Percentiles rank a stretch among this genome's conserved stretches.
Conservation (phyloP, 2,329 filamentous ascomycete genomes). For the Scytalidium sp. region DNA sequence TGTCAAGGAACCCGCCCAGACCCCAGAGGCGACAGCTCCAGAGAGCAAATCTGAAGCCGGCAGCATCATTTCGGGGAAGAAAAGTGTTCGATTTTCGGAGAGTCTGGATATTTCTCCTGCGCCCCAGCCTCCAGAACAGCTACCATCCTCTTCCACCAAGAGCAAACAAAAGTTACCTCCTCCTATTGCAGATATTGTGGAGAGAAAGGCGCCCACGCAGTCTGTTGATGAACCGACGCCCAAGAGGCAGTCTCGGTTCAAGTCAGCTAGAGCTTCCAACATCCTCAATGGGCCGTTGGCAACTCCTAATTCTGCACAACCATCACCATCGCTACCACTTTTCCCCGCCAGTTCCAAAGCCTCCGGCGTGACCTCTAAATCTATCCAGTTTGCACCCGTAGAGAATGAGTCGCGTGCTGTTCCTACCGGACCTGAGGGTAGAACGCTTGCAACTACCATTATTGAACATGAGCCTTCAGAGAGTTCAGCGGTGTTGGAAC, state of each 20-base stretch:
- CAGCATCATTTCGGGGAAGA: conserved; percentile 36
- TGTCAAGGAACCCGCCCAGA: too few species aligned
- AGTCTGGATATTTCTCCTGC: conserved; percentile 66
- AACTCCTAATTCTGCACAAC: conserved; percentile 11
- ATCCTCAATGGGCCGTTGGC: conserved; percentile 16
- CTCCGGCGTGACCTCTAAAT: conserved; percentile 20
- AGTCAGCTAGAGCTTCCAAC: conserved; percentile 28
- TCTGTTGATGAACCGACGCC: conserved; percentile 16
- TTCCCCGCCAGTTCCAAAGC: conserved; percentile 18
- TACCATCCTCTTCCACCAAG: conserved; percentile 7
- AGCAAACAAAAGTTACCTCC: conserved; percentile 11
- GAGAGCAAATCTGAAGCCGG: conserved; percentile 2
- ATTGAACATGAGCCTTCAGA: conserved; percentile 48
- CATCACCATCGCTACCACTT: conserved; percentile 11
- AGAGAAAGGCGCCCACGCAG: conserved; percentile 22
- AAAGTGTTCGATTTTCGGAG: conserved; percentile 79
- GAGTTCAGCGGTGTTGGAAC: conserved; percentile 35
- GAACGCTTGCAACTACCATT: conserved; percentile 56
- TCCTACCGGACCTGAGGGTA: conserved; percentile 35
- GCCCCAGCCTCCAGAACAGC: conserved; percentile 24
- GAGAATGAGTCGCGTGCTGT: conserved; percentile 16
- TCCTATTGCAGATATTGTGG: conserved; percentile 48
- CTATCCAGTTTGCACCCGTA: conserved; percentile 20
- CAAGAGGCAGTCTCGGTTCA: conserved; percentile 41
- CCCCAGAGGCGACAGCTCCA: conserved; percentile 17